Evolutionary conservation across 1,284 basidiomycete genomes (phyloP).

Genomic region (Paramarasmius palmivorus): DNA sequence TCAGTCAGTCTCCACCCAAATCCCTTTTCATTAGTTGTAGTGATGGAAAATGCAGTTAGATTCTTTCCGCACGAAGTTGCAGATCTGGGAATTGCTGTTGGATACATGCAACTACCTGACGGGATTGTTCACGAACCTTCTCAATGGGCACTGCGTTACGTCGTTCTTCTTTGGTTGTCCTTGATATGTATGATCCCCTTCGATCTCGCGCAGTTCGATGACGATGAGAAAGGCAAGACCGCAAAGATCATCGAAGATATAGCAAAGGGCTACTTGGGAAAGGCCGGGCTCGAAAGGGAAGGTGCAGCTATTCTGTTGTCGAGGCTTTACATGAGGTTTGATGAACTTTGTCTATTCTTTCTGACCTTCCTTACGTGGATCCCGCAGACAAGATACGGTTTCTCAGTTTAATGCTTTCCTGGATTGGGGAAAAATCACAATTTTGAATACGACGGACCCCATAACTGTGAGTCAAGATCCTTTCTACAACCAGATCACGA

Average conservation of each 20-base stretch:
- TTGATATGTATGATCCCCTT: constrained; percentile 96
- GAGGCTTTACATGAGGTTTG: constrained; percentile 75
- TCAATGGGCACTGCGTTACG: constrained; percentile 85
- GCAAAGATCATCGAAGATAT: constrained; percentile 57
- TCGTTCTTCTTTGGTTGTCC: constrained; percentile 90
- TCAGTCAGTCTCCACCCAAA: constrained; percentile 62
- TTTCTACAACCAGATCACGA: too few relatives aligned
- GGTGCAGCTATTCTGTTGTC: constrained; percentile 75
- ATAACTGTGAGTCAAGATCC: constrained; percentile 48
- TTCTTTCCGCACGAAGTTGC: constrained; percentile 90
- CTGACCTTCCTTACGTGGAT: constrained; percentile 14
- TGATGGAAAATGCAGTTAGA: constrained; percentile 53
- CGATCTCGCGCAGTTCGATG: constrained; percentile 83
- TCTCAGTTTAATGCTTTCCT: constrained; percentile 54
- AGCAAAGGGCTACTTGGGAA: constrained; percentile 61
- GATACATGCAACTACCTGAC: constrained; percentile 58
- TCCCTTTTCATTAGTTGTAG: constrained; percentile 4
- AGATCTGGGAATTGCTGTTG: constrained; percentile 77
- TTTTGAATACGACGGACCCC: constrained; percentile 39
- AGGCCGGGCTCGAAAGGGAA: constrained; percentile 81
- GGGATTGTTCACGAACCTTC: constrained; percentile 41
- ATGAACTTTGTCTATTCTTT: constrained; percentile 1
- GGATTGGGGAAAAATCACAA: constrained; percentile 39
- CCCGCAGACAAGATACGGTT: constrained; percentile 61
- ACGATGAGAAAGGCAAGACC: constrained; percentile 49